phyloP scores from a whole-genome alignment of 1,139 yeast species.

The Sugiyamaella japonica region DNA sequence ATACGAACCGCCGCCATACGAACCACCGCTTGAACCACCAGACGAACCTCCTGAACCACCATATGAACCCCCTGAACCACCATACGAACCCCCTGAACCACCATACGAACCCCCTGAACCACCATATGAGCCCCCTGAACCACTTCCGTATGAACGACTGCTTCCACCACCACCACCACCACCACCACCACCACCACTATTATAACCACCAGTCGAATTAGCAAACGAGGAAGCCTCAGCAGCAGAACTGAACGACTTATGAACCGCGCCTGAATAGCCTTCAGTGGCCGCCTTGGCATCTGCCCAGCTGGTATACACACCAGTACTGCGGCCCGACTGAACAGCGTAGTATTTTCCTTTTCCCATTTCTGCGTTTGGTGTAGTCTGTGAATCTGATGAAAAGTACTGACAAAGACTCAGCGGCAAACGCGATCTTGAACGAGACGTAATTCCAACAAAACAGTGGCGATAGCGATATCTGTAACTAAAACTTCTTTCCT shows the following conservation, averaged over 20 bases:
- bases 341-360: slow-evolving; percentile 55
- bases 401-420: neutral
- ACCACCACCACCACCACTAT: neutral
- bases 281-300: slow-evolving; percentile 17
- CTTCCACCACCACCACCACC: neutral
- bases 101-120: neutral
- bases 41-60: slow-evolving; percentile 2
- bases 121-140: slow-evolving; percentile 4
- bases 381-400: neutral
- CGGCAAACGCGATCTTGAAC: no score
- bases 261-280: slow-evolving; percentile 57
- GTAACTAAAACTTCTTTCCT: no score
- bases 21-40: neutral
- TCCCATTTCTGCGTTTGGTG: neutral
- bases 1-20: slow-evolving; percentile 6
- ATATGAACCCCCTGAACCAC: neutral
- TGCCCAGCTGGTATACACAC: slow-evolving; percentile 56
- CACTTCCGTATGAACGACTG: neutral
- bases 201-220: slow-evolving; percentile 3
- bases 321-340: slow-evolving; percentile 53
- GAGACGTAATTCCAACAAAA: no score
- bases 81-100: slow-evolving; percentile 3
- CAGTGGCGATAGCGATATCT: no score
- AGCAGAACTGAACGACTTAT: slow-evolving; percentile 51
- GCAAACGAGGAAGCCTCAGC: slow-evolving; percentile 50